A percentile compares a stretch with the other conserved stretches of the same genome.
phyloP scores from a whole-genome alignment of 208 protist species.

The Herpetomonas tarakana region DNA sequence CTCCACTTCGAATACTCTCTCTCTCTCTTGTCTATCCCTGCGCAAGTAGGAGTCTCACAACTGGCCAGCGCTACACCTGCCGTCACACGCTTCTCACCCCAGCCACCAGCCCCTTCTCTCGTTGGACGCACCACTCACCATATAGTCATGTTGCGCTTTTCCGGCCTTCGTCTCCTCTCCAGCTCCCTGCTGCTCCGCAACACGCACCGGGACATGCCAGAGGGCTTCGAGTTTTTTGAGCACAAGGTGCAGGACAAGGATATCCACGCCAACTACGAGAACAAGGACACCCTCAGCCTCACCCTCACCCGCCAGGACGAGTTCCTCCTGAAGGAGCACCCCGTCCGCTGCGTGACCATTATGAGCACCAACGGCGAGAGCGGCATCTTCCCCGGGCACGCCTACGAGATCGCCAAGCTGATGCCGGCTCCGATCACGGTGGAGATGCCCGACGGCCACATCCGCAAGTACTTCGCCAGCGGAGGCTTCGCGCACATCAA shows the following conservation, averaged over 20 bases:
- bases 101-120: too few species aligned
- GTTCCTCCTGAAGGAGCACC: constrained; percentile 75
- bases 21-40: too few species aligned
- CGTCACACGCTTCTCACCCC: too few species aligned
- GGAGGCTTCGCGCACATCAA: constrained; percentile 91
- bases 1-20: too few species aligned
- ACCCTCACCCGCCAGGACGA: constrained; percentile 91
- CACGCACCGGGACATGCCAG: constrained; percentile 40
- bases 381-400: constrained; percentile 86
- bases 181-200: constrained; percentile 59
- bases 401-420: constrained; percentile 86
- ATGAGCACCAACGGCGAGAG: constrained; percentile 73
- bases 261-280: constrained; percentile 77
- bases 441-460: constrained; percentile 70
- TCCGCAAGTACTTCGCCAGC: constrained; percentile 82
- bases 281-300: constrained; percentile 73
- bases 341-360: constrained; percentile 85
- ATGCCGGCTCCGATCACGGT: constrained; percentile 66
- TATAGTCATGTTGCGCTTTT: constrained; percentile 74
- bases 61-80: too few species aligned
- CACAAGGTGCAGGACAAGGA: constrained; percentile 87
- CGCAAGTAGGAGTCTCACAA: too few species aligned
- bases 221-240: constrained; percentile 86
- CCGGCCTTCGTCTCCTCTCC: constrained; percentile 50
- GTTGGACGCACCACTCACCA: too few species aligned